Evolutionary conservation across 2,329 filamentous ascomycete species (phyloP), one percentile per base, ranked within the genome.

Genomic region (Phaeomoniella chlamydospora): DNA sequence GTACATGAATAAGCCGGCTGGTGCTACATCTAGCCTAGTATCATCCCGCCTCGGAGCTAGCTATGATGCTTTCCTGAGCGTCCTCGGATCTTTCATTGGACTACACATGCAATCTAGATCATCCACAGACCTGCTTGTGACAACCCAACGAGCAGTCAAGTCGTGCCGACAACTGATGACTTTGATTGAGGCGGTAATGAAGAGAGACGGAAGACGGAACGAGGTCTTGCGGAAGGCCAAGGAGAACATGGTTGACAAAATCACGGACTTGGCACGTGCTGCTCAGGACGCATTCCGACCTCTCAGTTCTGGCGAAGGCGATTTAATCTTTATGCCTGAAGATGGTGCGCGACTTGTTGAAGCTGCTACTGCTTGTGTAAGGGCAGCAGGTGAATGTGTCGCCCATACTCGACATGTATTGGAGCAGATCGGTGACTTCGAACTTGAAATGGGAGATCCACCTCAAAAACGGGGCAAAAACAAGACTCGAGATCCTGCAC

Each of bases 101-200:
- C 70, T 94, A 38, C 85, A 94, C 56, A 67, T 94, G 41, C 86
- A 94, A 54, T 90, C 87, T n/a, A 80, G 90, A 42, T 90, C 86
- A 5, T 80, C 85, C 5, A 74, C 80, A 1, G 86, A 94, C 53
- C 68, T 96, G 34, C 75, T 86, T 18, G 62, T 77, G 9, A 86
- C 83, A 12, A 88, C 92, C 33, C 79, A 83, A 51, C 79, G 88
- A 53, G 84, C 87, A 5, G 82, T 87, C 6, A 69, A 75, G 5
- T 86, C 87, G 2, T 92, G 87, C 43, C 78, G 79, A 33, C 74
- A 80, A 45, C 68, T 96, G 34, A 66, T 94, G 35, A 70, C 74
- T 12, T 76, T 94, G 9, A 73, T 94, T 9, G 83, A 92, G 49
- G 74, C 80, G 38, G 77, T 96, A 45, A 85, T 80, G 57, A 74